A percentile compares a stretch with the other conserved stretches of the same genome.
Evolutionary conservation across 2,329 filamentous ascomycete species (phyloP).

Genomic region (Pseudogymnoascus sp.): DNA sequence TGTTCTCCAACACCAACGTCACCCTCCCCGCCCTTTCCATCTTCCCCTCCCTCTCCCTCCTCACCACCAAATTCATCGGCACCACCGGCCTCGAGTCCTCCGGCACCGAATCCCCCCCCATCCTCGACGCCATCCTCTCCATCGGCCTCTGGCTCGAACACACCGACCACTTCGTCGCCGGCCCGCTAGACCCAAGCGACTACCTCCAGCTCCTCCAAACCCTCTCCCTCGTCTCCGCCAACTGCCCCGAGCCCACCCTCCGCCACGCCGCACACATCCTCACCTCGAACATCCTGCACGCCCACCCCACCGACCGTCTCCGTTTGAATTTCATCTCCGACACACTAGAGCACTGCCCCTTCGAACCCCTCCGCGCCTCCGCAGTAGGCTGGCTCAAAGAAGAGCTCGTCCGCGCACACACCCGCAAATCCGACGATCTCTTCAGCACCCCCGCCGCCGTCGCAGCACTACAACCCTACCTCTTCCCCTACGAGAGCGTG

Average conservation of each 20-base stretch:
- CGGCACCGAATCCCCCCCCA: conserved; percentile 39
- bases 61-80: conserved; percentile 46
- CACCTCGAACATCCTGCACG: conserved; percentile 35
- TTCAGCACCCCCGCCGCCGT: conserved; percentile 49
- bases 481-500: conserved; percentile 49
- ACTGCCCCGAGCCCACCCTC: conserved; percentile 29
- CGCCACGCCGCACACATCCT: conserved; percentile 30
- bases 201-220: conserved; percentile 53
- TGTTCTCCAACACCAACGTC: conserved; percentile 47
- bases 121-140: conserved; percentile 50
- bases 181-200: conserved; percentile 29
- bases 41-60: conserved; percentile 49
- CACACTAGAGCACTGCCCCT: conserved; percentile 56
- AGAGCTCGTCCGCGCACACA: conserved; percentile 41
- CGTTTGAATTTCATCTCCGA: conserved; percentile 55
- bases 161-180: conserved; percentile 34
- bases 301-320: conserved; percentile 49
- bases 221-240: conserved; percentile 30
- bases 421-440: conserved; percentile 25
- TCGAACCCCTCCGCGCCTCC: conserved; percentile 51
- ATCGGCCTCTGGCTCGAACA: conserved; percentile 52
- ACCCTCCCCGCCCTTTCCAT: conserved; percentile 45
- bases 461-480: conserved; percentile 49
- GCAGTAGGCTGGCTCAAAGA: conserved; percentile 56
- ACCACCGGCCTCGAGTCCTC: conserved; percentile 40